Base-by-base conservation (phyloP, 208 protist species). In the Sergeia podlipaevii region DNA sequence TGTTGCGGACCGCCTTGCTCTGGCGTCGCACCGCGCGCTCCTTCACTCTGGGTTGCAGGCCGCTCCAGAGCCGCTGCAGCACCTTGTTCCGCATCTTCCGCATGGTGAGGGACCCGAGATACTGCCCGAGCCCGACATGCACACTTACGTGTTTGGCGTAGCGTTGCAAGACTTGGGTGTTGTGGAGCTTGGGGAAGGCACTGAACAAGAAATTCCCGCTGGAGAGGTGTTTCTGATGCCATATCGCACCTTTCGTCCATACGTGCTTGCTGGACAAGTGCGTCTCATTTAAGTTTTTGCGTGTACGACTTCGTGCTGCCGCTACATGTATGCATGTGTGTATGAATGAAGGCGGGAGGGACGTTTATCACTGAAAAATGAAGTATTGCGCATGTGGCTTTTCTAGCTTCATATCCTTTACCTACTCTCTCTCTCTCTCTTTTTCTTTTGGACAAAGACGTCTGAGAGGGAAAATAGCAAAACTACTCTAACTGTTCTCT, bases 211-310 rank as follows among this genome's bases (percentile, higher is more conserved):
- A 4, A 78, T 95, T 18, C 72, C 74, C 37, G 72, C 76, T 6
- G 84, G 81, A 0, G 88, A 95, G 54, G 66, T 95, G 33, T 92
- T 95, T 49, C 71, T 95, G 7, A 78, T 89, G 29, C 85, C 88
- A 0, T 92, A 91, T 47, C 60, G 60, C 11, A 76, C 80, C 6
- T 82, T 95, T 34, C 52, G 76, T 13, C 80, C 78, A 3, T 89
- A 82, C 47, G 80, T 92, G 8, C 51, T 90, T 20, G 60, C 74
- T 8, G 88, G 88, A 3, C 68, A 77, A 20, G 84, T 87, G 24
- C 63, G 84, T 1, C 68, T 95, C 1, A 50, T 95, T 28, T 95
- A 36, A 71, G 13, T 27, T 52, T 4, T 13, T 29, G 20, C 46
- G 10, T 36, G 8, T 52, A 5, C 5, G 18, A n/a, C 33, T 15